Evolutionary conservation across 2,329 filamentous ascomycete genomes (phyloP).

Genomic region (Trichoderma asperellum): DNA sequence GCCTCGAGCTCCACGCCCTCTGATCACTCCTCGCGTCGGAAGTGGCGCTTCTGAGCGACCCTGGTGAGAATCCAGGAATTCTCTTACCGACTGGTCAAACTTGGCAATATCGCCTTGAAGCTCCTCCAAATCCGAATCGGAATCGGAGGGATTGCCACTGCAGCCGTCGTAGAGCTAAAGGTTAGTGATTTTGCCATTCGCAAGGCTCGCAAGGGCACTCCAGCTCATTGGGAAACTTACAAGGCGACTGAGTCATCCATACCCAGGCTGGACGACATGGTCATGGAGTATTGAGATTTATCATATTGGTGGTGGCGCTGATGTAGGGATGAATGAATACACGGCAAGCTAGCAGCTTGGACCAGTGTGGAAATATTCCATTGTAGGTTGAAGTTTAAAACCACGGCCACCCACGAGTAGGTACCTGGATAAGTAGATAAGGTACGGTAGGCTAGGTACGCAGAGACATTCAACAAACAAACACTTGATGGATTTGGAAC

Average conservation of each 20-base stretch:
- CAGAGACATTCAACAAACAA: no score
- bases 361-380: not conserved
- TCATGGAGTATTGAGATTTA: not conserved
- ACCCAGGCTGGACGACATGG: constrained; percentile 2
- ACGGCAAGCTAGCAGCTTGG: not conserved
- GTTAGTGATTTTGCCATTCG: not conserved
- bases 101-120: constrained; percentile 50
- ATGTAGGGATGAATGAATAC: not conserved
- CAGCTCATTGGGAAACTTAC: not conserved
- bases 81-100: constrained; percentile 48
- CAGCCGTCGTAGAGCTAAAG: constrained; percentile 8
- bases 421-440: not conserved
- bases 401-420: not conserved
- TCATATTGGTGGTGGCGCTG: not conserved
- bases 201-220: not conserved
- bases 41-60: constrained; percentile 34
- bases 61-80: constrained; percentile 47
- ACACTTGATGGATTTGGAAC: not conserved
- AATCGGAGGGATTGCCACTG: constrained; percentile 44
- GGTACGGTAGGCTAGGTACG: no score
- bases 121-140: constrained; percentile 51
- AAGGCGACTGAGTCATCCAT: not conserved
- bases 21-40: constrained; percentile 32
- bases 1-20: constrained; percentile 45
- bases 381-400: not conserved